Conservation (phyloP, 371 early-diverging fungal species). For the Apophysomyces elegans region DNA sequence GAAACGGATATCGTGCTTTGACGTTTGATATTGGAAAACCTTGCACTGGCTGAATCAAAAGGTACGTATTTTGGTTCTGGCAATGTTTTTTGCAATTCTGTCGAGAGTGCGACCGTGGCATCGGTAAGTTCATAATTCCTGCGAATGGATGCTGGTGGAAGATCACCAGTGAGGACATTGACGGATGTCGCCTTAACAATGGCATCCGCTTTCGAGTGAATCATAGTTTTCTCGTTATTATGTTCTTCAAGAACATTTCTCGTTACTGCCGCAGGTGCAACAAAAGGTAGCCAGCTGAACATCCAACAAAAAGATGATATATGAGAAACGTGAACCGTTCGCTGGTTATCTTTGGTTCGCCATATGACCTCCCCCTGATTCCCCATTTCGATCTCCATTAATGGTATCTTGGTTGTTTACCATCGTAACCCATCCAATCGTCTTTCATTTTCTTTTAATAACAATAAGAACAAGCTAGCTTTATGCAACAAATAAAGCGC, state of each 20-base stretch:
- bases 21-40: slow-evolving; percentile 10
- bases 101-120: neutral
- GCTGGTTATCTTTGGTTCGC: slow-evolving; percentile 4
- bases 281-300: slow-evolving; percentile 10
- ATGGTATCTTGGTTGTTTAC: neutral
- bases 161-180: slow-evolving; percentile 7
- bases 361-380: slow-evolving; percentile 8
- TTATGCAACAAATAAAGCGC: neutral
- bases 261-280: neutral
- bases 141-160: neutral
- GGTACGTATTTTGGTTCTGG: neutral
- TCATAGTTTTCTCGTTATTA: slow-evolving; percentile 6
- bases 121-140: neutral
- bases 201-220: slow-evolving; percentile 9
- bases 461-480: neutral
- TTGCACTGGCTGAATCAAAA: neutral
- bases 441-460: neutral
- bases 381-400: neutral
- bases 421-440: neutral
- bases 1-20: slow-evolving; percentile 16
- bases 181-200: slow-evolving; percentile 8
- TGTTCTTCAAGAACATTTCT: neutral
- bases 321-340: slow-evolving; percentile 1
- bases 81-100: neutral
- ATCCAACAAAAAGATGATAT: neutral